Evolutionary conservation across 345 rosid genomes (phyloP).

Genomic region (Arabis alpina): DNA sequence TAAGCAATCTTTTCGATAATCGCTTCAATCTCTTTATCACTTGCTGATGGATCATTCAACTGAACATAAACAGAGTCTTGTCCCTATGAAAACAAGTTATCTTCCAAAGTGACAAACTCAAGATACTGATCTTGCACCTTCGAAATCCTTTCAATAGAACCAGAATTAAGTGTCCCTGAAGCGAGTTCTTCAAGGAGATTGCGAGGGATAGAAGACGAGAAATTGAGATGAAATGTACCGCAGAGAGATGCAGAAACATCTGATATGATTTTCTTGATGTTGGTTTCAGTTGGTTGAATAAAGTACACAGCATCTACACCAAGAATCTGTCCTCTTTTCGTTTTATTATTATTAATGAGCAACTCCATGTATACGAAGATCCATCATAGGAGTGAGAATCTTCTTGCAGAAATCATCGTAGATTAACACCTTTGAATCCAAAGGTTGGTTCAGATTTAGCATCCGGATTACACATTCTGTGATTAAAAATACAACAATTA

Average conservation of each 20-base stretch:
- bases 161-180: constrained; percentile 62
- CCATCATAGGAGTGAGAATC: constrained; percentile 75
- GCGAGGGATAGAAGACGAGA: constrained; percentile 72
- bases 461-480: constrained; percentile 78
- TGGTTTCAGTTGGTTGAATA: constrained; percentile 62
- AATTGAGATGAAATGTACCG: constrained; percentile 70
- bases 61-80: constrained; percentile 68
- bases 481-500: no score
- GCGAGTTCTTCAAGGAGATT: constrained; percentile 75
- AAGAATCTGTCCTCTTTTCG: constrained; percentile 57
- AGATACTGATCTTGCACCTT: constrained; percentile 83
- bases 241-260: constrained; percentile 71
- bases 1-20: constrained; percentile 75
- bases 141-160: constrained; percentile 56
- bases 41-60: constrained; percentile 81
- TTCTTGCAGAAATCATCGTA: constrained; percentile 69
- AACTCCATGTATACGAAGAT: constrained; percentile 77
- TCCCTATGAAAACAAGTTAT: constrained; percentile 71
- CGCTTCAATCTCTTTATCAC: constrained; percentile 79
- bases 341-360: constrained; percentile 50
- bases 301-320: constrained; percentile 81
- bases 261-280: constrained; percentile 61
- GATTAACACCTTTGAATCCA: constrained; percentile 71
- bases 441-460: constrained; percentile 83
- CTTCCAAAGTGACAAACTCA: constrained; percentile 79